Percentiles rank a stretch among this genome's conserved stretches.
These are phyloP conservation scores for Yarrowia galli DNA, from an alignment of 1,139 yeast species.

Conservation along the genomic window DNA sequence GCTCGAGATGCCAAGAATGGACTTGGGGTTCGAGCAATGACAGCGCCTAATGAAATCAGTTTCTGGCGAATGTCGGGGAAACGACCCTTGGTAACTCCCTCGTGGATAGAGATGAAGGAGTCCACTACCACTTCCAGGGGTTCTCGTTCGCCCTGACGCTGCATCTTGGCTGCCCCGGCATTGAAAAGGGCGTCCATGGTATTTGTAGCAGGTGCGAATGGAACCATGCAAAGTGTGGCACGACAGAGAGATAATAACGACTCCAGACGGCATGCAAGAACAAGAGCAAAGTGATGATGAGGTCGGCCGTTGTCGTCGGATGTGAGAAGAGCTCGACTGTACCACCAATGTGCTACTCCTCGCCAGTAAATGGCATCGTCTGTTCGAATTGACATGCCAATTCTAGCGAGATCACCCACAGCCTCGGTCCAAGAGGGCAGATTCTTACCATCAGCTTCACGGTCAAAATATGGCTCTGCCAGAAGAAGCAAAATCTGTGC, in stretches of 20 bases:
- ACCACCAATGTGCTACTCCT: conserved; percentile 39
- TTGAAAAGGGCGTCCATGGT: conserved; percentile 30
- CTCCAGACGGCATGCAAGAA: conserved; percentile 36
- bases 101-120: conserved; percentile 21
- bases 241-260: conserved; percentile 31
- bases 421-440: conserved; percentile 37
- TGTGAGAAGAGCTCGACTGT: conserved; percentile 11
- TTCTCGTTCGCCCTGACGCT: conserved; percentile 23
- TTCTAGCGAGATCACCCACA: conserved; percentile 35
- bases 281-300: conserved; percentile 32
- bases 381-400: conserved; percentile 27
- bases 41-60: conserved; percentile 20
- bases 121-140: conserved; percentile 34
- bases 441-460: conserved; percentile 25
- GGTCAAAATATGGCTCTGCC: conserved; percentile 33
- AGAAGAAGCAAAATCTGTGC: conserved; percentile 16
- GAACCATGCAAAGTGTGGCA: conserved; percentile 32
- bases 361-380: conserved; percentile 35
- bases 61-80: conserved; percentile 26
- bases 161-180: conserved; percentile 36
- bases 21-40: conserved; percentile 30
- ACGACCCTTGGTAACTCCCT: conserved; percentile 2
- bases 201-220: conserved; percentile 16
- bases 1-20: conserved; percentile 33
- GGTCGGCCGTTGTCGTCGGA: conserved; percentile 16